Conservation (phyloP, 768 basidiomycete genomes). For the Phaffia tasmanica region DNA sequence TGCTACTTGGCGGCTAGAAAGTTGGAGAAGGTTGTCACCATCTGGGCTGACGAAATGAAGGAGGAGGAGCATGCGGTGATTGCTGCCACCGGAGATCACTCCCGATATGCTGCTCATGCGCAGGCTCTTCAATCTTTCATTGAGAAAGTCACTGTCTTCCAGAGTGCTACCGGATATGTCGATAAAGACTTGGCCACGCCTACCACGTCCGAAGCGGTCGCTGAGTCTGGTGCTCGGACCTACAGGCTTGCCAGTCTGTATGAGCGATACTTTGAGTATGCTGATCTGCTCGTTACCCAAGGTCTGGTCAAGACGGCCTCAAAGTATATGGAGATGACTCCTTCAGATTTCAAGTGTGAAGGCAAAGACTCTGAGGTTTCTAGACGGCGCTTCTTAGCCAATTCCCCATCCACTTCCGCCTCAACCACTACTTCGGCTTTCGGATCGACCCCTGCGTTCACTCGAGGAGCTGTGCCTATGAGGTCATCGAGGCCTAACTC, state of each 20-base stretch:
- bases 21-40: conserved; percentile 72
- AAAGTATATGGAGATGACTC: conserved; percentile 66
- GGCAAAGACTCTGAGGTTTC: conserved; percentile 36
- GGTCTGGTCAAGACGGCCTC: conserved; percentile 77
- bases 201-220: conserved; percentile 39
- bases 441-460: conserved; percentile 38
- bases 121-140: conserved; percentile 83
- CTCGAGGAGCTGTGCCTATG: not conserved
- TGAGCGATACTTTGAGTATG: conserved; percentile 91
- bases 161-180: conserved; percentile 51
- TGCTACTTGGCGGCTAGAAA: conserved; percentile 86
- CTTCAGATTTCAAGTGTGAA: conserved; percentile 61
- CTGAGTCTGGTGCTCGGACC: conserved; percentile 46
- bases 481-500: conserved; percentile 12
- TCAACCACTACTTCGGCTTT: conserved; percentile 21
- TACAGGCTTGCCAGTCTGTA: conserved; percentile 80
- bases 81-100: conserved; percentile 22
- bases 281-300: conserved; percentile 78
- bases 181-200: conserved; percentile 48
- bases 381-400: conserved; percentile 37
- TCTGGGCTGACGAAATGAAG: conserved; percentile 80
- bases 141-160: conserved; percentile 93
- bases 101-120: conserved; percentile 63
- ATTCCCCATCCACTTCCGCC: conserved; percentile 22
- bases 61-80: conserved; percentile 64